Base-by-base conservation (phyloP, 352 stramenopile genomes). In the Phytopythium helicoides region DNA sequence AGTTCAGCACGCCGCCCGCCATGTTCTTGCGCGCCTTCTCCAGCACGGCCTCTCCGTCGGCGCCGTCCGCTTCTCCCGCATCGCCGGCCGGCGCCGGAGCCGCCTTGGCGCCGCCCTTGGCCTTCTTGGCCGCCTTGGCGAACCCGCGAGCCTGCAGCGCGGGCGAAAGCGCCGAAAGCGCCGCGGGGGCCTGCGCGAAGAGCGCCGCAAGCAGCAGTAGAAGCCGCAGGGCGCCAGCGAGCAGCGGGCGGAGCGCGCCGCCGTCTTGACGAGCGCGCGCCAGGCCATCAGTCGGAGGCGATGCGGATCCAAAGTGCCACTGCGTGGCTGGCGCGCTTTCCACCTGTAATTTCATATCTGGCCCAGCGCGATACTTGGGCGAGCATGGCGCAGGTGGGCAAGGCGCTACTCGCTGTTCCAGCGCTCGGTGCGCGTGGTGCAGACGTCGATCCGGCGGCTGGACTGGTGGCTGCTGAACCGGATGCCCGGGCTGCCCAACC, bases 11-110 rank as follows among this genome's bases (percentile, higher is more conserved):
- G 7, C 73, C 84, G 28, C 84, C 84, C 16, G 71, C 64, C 84
- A 94, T 94, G 63, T 89, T 89, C 63, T 89, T 94, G 34, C 71
- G 79, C 39, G 78, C 79, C 61, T 81, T 87, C 6, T 72, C 62
- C 36, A 89, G 56, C 26, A 67, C 62, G 16, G 64, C 66, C 4
- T 66, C 64, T 47, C 49, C 71, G n/a, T 72, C 62, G n/a, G n/a
- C n/a, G n/a, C n/a, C n/a, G n/a, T n/a, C n/a, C n/a, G n/a, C n/a
- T n/a, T n/a, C n/a, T n/a, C 36, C 51, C 16, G 62, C 52, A 3
- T 58, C 56, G 6, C 40, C 41, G 18, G 22, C 45, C 2, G 52
- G 47, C 19, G 55, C 26, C 3, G 55, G 22, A 6, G 54, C 23
- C n/a, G 41, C 28, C 31, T 28, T 41, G 11, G 31, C 18, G 50